phyloP scores from a whole-genome alignment of 768 basidiomycete genomes.

The Dentipellis sp. region DNA sequence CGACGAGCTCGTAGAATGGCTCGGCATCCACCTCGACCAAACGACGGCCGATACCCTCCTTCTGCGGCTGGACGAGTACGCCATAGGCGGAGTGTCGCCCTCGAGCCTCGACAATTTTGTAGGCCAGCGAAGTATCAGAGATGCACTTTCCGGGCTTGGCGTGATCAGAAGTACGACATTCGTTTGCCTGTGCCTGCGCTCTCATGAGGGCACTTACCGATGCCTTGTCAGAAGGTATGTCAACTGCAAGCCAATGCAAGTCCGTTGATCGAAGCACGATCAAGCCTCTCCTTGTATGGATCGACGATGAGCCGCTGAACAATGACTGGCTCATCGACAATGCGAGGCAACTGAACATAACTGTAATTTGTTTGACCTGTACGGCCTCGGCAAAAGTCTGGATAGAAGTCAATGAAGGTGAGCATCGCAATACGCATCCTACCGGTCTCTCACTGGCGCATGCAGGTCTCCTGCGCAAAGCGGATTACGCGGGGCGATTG shows the following conservation, averaged over 20 bases:
- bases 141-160: conserved; percentile 3
- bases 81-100: conserved; percentile 17
- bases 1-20: not conserved
- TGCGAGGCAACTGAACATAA: not conserved
- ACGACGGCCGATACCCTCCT: not conserved
- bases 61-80: not conserved
- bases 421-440: not conserved
- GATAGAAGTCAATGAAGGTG: not conserved
- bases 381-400: not conserved
- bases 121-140: conserved; percentile 10
- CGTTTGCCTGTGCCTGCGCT: not conserved
- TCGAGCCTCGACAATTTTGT: conserved; percentile 13
- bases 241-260: not conserved
- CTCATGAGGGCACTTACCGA: too few relatives aligned
- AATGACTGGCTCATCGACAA: not conserved
- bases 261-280: not conserved
- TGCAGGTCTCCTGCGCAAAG: not conserved
- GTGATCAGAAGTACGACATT: not conserved
- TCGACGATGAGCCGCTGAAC: not conserved
- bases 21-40: not conserved
- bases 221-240: too few relatives aligned
- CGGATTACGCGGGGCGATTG: not conserved
- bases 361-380: not conserved
- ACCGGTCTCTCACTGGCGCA: not conserved
- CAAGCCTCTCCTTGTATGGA: not conserved